A percentile compares a stretch with the other conserved stretches of the same genome.
Conservation (phyloP, 768 basidiomycete species). For the Paxillus involutus region DNA sequence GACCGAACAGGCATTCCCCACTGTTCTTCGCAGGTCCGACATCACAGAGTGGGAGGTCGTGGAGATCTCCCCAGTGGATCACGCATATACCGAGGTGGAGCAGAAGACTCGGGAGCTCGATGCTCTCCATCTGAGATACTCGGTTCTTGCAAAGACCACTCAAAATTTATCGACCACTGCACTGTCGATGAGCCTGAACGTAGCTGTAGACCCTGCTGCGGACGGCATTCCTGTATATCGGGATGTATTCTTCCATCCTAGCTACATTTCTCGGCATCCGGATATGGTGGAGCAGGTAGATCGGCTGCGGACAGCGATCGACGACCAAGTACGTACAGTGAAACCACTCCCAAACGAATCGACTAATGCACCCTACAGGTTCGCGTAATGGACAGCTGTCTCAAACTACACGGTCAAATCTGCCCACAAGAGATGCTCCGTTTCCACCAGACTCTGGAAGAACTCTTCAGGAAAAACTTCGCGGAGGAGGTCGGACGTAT, state of each 20-base stretch:
- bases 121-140: constrained; percentile 67
- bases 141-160: constrained; percentile 73
- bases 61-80: constrained; percentile 85
- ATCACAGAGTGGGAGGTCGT: constrained; percentile 66
- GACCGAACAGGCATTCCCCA: constrained; percentile 88
- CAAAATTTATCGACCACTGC: constrained; percentile 76
- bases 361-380: constrained; percentile 43
- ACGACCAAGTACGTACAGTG: constrained; percentile 65
- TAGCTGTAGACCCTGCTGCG: constrained; percentile 78
- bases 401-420: constrained; percentile 78
- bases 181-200: constrained; percentile 84
- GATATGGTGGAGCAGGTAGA: constrained; percentile 71
- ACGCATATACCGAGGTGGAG: constrained; percentile 79
- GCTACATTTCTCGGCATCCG: constrained; percentile 66
- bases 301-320: constrained; percentile 70
- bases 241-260: constrained; percentile 69
- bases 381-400: constrained; percentile 78
- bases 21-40: constrained; percentile 87
- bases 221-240: constrained; percentile 79
- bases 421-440: constrained; percentile 87
- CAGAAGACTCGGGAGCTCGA: constrained; percentile 77
- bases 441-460: constrained; percentile 89
- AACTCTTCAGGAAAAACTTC: constrained; percentile 84
- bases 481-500: constrained; percentile 77
- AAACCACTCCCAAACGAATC: not conserved